Conservation (phyloP, 371 early-diverging fungal genomes). For the Mucor indicus region DNA sequence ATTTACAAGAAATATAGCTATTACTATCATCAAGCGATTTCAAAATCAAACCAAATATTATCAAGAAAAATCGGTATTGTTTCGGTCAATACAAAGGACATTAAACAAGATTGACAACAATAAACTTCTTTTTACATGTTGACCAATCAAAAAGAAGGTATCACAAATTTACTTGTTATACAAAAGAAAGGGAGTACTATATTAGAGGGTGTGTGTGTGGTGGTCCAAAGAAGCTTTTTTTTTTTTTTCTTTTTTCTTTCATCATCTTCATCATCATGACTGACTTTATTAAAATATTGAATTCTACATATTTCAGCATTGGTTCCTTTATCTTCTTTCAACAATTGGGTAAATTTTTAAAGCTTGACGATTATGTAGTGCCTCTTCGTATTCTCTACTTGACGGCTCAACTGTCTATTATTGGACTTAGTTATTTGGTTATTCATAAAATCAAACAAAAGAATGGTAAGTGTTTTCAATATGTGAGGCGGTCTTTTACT, state of each 20-base stretch:
- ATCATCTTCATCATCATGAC: background rate
- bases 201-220: too few species aligned
- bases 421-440: conserved; percentile 27
- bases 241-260: background rate
- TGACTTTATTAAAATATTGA: conserved; percentile 4
- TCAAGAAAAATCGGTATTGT: too few species aligned
- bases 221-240: too few species aligned
- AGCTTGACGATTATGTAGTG: conserved; percentile 27
- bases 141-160: too few species aligned
- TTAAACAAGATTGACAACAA: too few species aligned
- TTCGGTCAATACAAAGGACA: too few species aligned
- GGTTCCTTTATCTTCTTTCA: conserved; percentile 33
- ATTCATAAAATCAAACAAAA: conserved; percentile 28
- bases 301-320: conserved; percentile 27
- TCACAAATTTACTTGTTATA: too few species aligned
- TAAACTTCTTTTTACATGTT: too few species aligned
- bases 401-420: conserved; percentile 20
- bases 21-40: too few species aligned
- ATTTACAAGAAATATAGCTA: too few species aligned
- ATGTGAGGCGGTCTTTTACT: background rate
- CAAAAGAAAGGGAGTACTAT: too few species aligned
- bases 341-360: conserved; percentile 27
- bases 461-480: conserved; percentile 27
- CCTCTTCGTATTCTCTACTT: conserved; percentile 28
- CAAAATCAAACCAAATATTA: too few species aligned